Conservation (phyloP, 495 filamentous ascomycete species). For the Penicillium atrosanguineum region DNA sequence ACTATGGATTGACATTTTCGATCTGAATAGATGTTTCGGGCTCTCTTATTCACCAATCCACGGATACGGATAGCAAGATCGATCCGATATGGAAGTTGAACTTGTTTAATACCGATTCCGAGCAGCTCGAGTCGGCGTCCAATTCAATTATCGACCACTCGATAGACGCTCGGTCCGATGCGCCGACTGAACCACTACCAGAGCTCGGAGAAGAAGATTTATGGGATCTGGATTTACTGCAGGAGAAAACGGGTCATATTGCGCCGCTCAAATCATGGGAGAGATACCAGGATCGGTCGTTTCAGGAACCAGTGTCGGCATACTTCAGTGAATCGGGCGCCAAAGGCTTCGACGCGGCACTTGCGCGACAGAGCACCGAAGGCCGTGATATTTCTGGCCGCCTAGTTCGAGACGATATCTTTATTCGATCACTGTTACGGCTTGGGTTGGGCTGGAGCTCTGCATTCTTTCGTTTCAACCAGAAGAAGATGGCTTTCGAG, state of each 20-base stretch:
- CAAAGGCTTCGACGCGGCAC: slow-evolving; percentile 65
- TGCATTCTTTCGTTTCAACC: slow-evolving; percentile 69
- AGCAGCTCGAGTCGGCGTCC: slow-evolving; percentile 12
- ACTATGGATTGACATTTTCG: background rate
- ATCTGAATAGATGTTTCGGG: slow-evolving; percentile 26
- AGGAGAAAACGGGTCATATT: slow-evolving; percentile 7
- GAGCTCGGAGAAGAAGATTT: slow-evolving; percentile 43
- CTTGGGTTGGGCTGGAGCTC: slow-evolving; percentile 82
- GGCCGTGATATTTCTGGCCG: slow-evolving; percentile 11
- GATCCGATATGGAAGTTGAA: slow-evolving; percentile 34
- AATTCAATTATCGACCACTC: slow-evolving; percentile 30
- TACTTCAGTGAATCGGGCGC: slow-evolving; percentile 81
- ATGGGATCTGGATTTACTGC: slow-evolving; percentile 47
- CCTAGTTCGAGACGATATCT: slow-evolving; percentile 41
- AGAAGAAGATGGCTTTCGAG: slow-evolving; percentile 54
- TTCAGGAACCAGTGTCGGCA: slow-evolving; percentile 46
- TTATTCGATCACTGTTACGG: slow-evolving; percentile 62
- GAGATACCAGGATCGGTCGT: slow-evolving; percentile 48
- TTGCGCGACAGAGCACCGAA: slow-evolving; percentile 32
- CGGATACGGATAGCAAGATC: slow-evolving; percentile 21
- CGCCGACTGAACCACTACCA: slow-evolving; percentile 1
- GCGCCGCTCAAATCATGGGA: slow-evolving; percentile 71
- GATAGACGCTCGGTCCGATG: slow-evolving; percentile 25
- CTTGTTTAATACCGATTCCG: slow-evolving; percentile 26
- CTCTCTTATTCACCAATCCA: slow-evolving; percentile 23